These are phyloP conservation scores for Lentinus brumalis DNA, from an alignment of 768 basidiomycete species.

Conservation along the genomic window DNA sequence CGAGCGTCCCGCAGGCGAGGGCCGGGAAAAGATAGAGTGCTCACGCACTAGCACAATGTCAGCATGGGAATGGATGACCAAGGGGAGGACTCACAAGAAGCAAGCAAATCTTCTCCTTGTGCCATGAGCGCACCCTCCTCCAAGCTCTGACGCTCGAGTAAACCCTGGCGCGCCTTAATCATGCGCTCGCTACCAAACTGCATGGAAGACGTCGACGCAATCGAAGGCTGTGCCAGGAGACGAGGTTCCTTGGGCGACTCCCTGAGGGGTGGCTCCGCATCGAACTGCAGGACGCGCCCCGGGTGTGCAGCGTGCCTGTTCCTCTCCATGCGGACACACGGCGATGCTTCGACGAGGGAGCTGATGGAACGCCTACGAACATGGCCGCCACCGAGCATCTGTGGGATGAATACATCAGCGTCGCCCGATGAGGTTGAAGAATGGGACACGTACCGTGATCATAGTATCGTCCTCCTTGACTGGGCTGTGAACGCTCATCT, in stretches of 20 bases:
- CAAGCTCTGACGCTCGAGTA: conserved; percentile 65
- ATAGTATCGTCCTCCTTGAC: conserved; percentile 77
- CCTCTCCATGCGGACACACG: conserved; percentile 67
- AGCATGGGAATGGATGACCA: too few species aligned
- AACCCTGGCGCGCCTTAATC: conserved; percentile 62
- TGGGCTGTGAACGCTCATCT: conserved; percentile 48
- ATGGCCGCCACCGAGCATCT: conserved; percentile 83
- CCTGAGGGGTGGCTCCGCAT: conserved; percentile 34
- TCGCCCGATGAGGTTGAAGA: neutral
- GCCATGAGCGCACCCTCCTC: conserved; percentile 67
- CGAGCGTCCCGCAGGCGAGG: conserved; percentile 49
- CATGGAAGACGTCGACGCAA: conserved; percentile 62
- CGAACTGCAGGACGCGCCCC: conserved; percentile 29
- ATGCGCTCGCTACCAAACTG: conserved; percentile 70
- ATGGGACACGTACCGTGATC: conserved; percentile 59
- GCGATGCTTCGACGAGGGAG: conserved; percentile 68
- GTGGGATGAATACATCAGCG: conserved; percentile 4
- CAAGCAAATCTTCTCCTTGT: conserved; percentile 62
- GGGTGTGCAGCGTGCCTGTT: conserved; percentile 52
- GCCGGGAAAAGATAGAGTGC: conserved; percentile 64
- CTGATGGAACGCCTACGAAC: conserved; percentile 69
- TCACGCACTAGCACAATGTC: conserved; percentile 33
- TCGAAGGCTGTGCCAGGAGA: conserved; percentile 65
- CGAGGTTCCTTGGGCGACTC: conserved; percentile 48
- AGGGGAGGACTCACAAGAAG: conserved; percentile 46